Evolutionary conservation across 495 filamentous ascomycete genomes (phyloP).

Genomic region (Clohesyomyces aquaticus): DNA sequence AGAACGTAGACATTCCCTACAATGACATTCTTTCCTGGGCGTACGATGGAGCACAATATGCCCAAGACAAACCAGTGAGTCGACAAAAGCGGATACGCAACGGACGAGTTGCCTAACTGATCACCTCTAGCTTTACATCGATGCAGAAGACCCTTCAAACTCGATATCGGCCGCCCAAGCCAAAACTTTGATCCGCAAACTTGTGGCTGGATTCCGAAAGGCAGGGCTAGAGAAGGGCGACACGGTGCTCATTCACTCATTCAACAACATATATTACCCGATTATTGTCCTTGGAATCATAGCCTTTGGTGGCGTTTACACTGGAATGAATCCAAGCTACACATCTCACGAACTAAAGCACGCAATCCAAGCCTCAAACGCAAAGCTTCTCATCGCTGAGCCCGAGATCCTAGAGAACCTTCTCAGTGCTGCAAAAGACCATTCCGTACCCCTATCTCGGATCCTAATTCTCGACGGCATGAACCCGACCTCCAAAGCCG

Average conservation of each 20-base stretch:
- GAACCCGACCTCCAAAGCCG: conserved; percentile 10
- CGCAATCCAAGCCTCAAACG: conserved; percentile 66
- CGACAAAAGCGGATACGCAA: neutral
- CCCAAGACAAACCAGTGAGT: conserved; percentile 42
- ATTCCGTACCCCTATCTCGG: conserved; percentile 5
- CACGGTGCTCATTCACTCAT: conserved; percentile 42
- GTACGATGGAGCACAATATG: conserved; percentile 41
- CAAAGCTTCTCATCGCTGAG: conserved; percentile 52
- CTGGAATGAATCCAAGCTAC: conserved; percentile 71
- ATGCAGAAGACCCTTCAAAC: conserved; percentile 35
- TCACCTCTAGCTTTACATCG: conserved; percentile 39
- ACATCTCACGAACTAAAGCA: conserved; percentile 66
- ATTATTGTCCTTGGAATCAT: conserved; percentile 59
- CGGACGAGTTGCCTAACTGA: too few species aligned
- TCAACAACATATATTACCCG: conserved; percentile 42
- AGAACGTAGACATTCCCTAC: conserved; percentile 34
- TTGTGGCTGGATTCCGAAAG: conserved; percentile 45
- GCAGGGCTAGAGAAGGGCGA: conserved; percentile 42
- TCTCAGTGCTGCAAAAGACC: neutral
- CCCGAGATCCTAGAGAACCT: conserved; percentile 25
- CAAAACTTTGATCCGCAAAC: conserved; percentile 36
- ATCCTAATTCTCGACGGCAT: conserved; percentile 42
- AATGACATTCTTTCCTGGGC: conserved; percentile 46
- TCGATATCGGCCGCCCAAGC: conserved; percentile 41
- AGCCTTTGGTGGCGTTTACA: conserved; percentile 73